These are phyloP conservation scores for Nannizzia gypsea DNA, from an alignment of 2,329 filamentous ascomycete genomes.

Conservation along the genomic window DNA sequence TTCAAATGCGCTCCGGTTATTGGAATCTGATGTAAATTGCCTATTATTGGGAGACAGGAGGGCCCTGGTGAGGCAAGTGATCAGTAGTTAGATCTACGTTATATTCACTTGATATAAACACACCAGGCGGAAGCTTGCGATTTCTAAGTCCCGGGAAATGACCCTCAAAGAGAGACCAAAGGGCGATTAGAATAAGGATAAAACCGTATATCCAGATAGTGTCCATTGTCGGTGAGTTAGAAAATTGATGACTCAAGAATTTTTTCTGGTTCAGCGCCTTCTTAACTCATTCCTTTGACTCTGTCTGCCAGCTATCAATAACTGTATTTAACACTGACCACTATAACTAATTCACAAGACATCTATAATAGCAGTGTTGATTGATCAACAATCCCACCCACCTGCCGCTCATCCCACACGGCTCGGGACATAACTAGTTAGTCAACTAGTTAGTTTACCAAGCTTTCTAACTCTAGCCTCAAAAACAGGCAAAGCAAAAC, in stretches of 20 bases:
- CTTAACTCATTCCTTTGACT: not conserved
- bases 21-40: slow-evolving; percentile 39
- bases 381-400: not conserved
- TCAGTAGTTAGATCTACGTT: not conserved
- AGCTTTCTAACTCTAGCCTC: not conserved
- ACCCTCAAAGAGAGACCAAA: not conserved
- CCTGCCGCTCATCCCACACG: not conserved
- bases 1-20: slow-evolving; percentile 30
- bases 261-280: not conserved
- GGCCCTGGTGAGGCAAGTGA: slow-evolving; percentile 36
- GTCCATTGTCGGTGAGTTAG: not conserved
- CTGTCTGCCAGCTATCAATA: not conserved
- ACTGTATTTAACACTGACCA: not conserved
- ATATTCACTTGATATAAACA: not conserved
- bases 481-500: not conserved
- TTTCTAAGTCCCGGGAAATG: not conserved
- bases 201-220: not conserved
- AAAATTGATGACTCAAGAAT: too few species aligned
- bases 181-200: not conserved
- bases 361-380: not conserved
- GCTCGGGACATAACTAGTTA: not conserved
- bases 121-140: not conserved
- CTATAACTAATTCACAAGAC: too few species aligned
- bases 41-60: slow-evolving; percentile 40
- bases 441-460: too few species aligned